Evolutionary conservation across 306 rosid genomes (phyloP).

Genomic region (Medicago lupulina): DNA sequence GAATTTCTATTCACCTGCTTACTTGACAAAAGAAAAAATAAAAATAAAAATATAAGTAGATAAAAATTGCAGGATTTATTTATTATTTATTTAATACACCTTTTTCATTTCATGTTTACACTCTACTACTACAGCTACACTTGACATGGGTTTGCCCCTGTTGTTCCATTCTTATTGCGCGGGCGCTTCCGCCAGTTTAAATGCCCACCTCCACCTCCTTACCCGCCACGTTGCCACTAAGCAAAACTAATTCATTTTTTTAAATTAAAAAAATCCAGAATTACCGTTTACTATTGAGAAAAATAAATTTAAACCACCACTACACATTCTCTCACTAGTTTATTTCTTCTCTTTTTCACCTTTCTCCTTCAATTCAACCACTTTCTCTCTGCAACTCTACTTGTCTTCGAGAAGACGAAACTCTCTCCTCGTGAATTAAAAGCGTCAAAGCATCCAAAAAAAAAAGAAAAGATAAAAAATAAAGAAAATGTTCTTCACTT

Average conservation of each 20-base stretch:
- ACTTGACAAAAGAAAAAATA: too few relatives aligned
- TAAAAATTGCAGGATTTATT: too few relatives aligned
- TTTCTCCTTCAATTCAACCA: conserved; percentile 41
- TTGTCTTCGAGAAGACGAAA: conserved; percentile 91
- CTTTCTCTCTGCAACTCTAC: conserved; percentile 58
- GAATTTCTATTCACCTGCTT: too few relatives aligned
- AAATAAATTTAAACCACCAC: conserved; percentile 40
- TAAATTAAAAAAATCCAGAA: conserved; percentile 19
- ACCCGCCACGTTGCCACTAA: conserved; percentile 54
- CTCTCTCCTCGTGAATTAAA: conserved; percentile 42
- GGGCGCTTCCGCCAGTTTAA: conserved; percentile 54
- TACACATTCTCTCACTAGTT: conserved; percentile 48
- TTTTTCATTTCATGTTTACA: too few relatives aligned
- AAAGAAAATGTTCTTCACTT: conserved; percentile 60
- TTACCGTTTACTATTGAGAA: conserved; percentile 13
- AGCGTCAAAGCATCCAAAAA: conserved; percentile 41
- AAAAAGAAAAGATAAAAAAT: not conserved
- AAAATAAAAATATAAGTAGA: too few relatives aligned
- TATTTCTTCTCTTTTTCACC: conserved; percentile 24
- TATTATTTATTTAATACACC: too few relatives aligned
- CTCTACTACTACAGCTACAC: too few relatives aligned
- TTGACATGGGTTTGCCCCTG: not conserved
- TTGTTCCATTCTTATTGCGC: conserved; percentile 46
- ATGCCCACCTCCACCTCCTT: conserved; percentile 39
- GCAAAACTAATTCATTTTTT: conserved; percentile 11